Conservation (phyloP, 805 yeast species). For the Vanderwaltozyma tropicalis region DNA sequence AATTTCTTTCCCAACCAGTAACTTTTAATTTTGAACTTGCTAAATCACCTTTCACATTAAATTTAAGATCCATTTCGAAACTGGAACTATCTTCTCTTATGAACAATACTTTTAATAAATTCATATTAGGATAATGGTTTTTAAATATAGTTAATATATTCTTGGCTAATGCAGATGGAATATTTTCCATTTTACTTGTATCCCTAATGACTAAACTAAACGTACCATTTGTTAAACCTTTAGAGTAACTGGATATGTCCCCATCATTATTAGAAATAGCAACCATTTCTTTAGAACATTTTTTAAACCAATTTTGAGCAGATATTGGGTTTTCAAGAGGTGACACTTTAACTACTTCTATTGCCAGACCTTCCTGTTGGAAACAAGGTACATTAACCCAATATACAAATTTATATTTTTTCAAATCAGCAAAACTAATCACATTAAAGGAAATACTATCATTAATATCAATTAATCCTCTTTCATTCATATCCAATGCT, state of each 20-base stretch:
- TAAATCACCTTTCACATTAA: slow-evolving; percentile 3
- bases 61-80: slow-evolving; percentile 20
- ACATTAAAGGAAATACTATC: slow-evolving; percentile 32
- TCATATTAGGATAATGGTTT: slow-evolving; percentile 26
- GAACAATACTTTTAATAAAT: slow-evolving; percentile 31
- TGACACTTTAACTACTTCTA: not conserved
- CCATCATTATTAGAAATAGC: slow-evolving; percentile 17
- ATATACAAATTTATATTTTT: slow-evolving; percentile 76
- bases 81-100: slow-evolving; percentile 29
- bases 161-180: slow-evolving; percentile 45
- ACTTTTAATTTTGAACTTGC: slow-evolving; percentile 30
- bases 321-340: slow-evolving; percentile 1
- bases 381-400: slow-evolving; percentile 81
- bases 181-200: slow-evolving; percentile 25
- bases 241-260: slow-evolving; percentile 12
- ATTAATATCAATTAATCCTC: slow-evolving; percentile 25
- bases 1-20: slow-evolving; percentile 87
- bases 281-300: slow-evolving; percentile 18
- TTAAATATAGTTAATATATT: slow-evolving; percentile 44
- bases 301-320: slow-evolving; percentile 14
- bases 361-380: slow-evolving; percentile 13
- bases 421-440: slow-evolving; percentile 76
- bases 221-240: slow-evolving; percentile 3
- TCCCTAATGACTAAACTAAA: slow-evolving; percentile 32
- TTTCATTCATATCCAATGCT: slow-evolving; percentile 24